Evolutionary conservation across 1,139 yeast genomes (phyloP).

Genomic region (Candida glucosophila): DNA sequence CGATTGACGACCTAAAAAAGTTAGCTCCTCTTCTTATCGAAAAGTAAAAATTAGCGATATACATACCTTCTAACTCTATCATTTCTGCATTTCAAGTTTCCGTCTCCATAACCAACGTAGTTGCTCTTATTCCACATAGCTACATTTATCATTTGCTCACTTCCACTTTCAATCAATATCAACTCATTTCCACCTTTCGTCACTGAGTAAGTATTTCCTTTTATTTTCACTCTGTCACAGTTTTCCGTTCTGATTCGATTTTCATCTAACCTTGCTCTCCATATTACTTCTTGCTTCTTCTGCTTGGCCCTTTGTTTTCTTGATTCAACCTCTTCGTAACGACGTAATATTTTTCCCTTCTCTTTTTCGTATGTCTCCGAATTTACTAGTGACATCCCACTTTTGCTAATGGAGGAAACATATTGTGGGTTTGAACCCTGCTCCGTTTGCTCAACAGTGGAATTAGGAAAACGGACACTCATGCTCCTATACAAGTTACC

Average conservation of each 20-base stretch:
- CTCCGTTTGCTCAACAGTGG: conserved; percentile 1
- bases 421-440: conserved; percentile 18
- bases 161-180: conserved; percentile 12
- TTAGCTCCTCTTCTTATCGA: not conserved
- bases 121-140: conserved; percentile 20
- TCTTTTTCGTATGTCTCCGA: conserved; percentile 25
- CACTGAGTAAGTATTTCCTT: conserved; percentile 27
- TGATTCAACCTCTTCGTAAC: conserved; percentile 9
- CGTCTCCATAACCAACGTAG: conserved; percentile 19
- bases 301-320: conserved; percentile 11
- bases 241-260: conserved; percentile 21
- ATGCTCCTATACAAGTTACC: conserved; percentile 12
- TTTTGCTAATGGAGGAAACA: conserved; percentile 20
- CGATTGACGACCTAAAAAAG: conserved; percentile 9
- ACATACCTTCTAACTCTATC: conserved; percentile 9
- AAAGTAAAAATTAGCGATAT: not conserved
- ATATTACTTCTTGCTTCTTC: conserved; percentile 6
- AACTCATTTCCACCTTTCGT: conserved; percentile 23
- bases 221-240: conserved; percentile 29
- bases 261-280: conserved; percentile 13
- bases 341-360: conserved; percentile 10
- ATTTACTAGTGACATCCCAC: conserved; percentile 31
- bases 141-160: conserved; percentile 5
- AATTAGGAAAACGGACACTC: conserved; percentile 15
- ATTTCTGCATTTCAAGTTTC: conserved; percentile 16